Evolutionary conservation across 2,329 filamentous ascomycete species (phyloP).

Genomic region (Alternaria dauci): DNA sequence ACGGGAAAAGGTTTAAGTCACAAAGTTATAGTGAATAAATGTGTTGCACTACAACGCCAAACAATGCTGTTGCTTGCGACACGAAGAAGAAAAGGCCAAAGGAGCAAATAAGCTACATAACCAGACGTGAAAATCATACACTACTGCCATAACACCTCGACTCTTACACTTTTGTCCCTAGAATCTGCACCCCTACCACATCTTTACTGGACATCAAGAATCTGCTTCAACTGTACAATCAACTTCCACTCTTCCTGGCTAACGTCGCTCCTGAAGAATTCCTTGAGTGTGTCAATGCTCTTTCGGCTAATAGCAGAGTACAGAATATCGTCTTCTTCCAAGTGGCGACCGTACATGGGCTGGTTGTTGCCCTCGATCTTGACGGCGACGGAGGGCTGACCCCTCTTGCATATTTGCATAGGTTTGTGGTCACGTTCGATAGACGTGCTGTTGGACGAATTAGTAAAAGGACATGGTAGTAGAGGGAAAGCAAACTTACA

Average conservation of each 20-base stretch:
- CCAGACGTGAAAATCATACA: constrained; percentile 3
- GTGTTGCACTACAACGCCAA: not conserved
- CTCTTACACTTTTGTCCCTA: not conserved
- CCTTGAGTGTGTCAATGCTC: constrained; percentile 94
- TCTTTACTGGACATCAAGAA: constrained; percentile 77
- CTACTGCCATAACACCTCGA: not conserved
- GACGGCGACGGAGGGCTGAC: constrained; percentile 94
- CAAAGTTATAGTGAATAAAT: not conserved
- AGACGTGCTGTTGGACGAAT: constrained; percentile 69
- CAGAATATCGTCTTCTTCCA: constrained; percentile 88
- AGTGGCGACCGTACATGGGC: constrained; percentile 90
- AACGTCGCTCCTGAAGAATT: constrained; percentile 90
- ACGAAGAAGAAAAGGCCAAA: not conserved
- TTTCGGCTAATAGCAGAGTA: constrained; percentile 88
- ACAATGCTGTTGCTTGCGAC: not conserved
- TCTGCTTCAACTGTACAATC: constrained; percentile 92
- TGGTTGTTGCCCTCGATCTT: constrained; percentile 97
- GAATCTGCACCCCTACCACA: not conserved
- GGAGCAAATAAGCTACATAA: not conserved
- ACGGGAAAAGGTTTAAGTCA: not conserved
- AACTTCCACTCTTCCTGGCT: constrained; percentile 92
- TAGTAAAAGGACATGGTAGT: constrained; percentile 11
- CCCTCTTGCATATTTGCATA: constrained; percentile 89
- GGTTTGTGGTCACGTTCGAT: constrained; percentile 99
- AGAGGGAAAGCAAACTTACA: constrained; percentile 68